Evolutionary conservation across 257 asterid genomes (phyloP).

Genomic region (Leptodermis oblonga): DNA sequence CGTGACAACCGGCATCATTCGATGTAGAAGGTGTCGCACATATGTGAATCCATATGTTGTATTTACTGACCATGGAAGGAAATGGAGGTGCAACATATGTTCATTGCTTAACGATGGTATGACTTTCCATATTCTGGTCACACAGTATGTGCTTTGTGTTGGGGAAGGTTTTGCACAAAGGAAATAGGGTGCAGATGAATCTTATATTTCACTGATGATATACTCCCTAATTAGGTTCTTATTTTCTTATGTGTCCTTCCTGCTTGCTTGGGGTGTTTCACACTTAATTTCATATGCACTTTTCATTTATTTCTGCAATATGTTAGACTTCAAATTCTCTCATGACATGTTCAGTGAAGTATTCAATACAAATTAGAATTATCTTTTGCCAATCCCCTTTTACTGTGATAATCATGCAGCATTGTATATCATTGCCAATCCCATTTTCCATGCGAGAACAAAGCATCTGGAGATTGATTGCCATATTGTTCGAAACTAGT

Average conservation of each 20-base stretch:
- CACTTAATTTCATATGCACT: neutral
- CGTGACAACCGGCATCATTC: constrained; percentile 70
- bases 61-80: constrained; percentile 83
- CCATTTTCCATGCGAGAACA: too few species aligned
- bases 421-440: too few species aligned
- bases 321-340: neutral
- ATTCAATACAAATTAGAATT: neutral
- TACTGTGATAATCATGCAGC: too few species aligned
- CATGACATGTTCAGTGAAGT: neutral
- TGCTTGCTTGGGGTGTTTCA: neutral
- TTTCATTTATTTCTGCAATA: neutral
- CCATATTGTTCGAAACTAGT: too few species aligned
- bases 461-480: too few species aligned
- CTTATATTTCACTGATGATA: neutral
- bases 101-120: constrained; percentile 77
- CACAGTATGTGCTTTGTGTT: neutral
- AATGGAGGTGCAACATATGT: constrained; percentile 93
- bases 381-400: too few species aligned
- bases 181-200: neutral
- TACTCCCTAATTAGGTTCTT: neutral
- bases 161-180: neutral
- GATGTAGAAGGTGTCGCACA: constrained; percentile 89
- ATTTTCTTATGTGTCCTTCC: neutral
- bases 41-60: constrained; percentile 78
- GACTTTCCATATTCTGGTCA: constrained; percentile 7